Evolutionary conservation across 371 early-diverging fungal genomes (phyloP), one percentile per base, ranked within the genome.

Genomic region (Mucor irregularis): DNA sequence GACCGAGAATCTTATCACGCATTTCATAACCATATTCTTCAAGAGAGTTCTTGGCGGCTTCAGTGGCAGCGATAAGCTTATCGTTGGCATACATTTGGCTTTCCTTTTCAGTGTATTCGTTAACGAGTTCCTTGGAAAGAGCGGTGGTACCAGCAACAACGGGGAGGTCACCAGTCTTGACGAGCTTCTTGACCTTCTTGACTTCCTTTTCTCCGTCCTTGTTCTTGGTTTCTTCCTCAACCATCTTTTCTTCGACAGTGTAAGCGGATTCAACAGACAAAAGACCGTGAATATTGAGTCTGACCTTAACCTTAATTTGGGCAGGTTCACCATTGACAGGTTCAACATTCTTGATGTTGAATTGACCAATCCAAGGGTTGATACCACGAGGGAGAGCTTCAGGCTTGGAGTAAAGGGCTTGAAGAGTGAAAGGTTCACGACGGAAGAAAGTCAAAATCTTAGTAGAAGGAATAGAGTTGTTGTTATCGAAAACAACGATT

Each of bases 11-110:
- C 89, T 96, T 94, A 73, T 81, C 80, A 57, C 98, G 93, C 60
- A 89, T 90, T n/a, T 96, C 94, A 76, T 98, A 98, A 51, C 97
- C 93, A 76, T 95, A 98, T 79, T 97, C 97, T 76, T 98, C 98
- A 50, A 98, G 86, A 26, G 91, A 83, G 83, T 98, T 98, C 80
- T 92, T 90, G 73, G 87, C 86, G 58, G 91, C 86, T 74, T 96
- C 97, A 13, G 97, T 96, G 62, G 95, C 96, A 43, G 86, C 81
- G 33, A 98, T 93, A 59, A 96, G 86, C 64, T 88, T 86, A 73
- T 98, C 97, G 24, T 85, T 68, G 16, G 89, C 68, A 46, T 76
- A 71, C 97, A 98, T 97, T 63, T 90, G 85, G 66, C 77, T 81
- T 82, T 98, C 98, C 64, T 71, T 66, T 66, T 91, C 91, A 45